A percentile compares a stretch with the other conserved stretches of the same genome.
Evolutionary conservation across 768 basidiomycete genomes (phyloP).

Genomic region (Trichaptum fuscoviolaceum): DNA sequence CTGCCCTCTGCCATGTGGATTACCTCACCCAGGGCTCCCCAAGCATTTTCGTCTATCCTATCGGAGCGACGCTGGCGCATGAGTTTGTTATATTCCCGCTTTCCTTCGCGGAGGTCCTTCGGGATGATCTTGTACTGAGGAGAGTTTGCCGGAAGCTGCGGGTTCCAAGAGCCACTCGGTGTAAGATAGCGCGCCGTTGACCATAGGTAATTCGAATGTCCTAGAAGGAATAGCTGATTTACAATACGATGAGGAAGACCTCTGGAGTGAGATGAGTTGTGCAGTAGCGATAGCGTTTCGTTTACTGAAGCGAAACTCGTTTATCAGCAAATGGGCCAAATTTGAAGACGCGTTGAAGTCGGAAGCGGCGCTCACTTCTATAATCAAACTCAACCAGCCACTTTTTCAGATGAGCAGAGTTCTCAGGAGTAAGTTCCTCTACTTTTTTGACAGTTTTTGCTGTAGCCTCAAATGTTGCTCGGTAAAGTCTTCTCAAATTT

Average conservation of each 20-base stretch:
- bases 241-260: neutral
- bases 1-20: constrained; percentile 2
- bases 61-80: neutral
- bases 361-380: constrained; percentile 1
- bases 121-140: constrained; percentile 2
- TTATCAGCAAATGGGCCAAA: neutral
- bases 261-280: neutral
- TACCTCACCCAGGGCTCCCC: neutral
- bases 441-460: neutral
- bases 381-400: neutral
- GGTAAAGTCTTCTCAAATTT: neutral
- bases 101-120: neutral
- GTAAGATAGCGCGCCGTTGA: neutral
- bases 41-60: neutral
- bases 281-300: neutral
- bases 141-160: neutral
- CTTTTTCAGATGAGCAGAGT: neutral
- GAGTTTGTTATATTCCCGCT: neutral
- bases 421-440: neutral
- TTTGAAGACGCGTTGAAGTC: neutral
- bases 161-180: neutral
- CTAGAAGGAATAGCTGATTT: neutral
- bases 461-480: constrained; percentile 1
- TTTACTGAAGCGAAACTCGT: neutral
- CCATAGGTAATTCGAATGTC: neutral